A percentile compares a stretch with the other conserved stretches of the same genome.
These are phyloP conservation scores for Colletotrichum agaves DNA, from an alignment of 2,329 filamentous ascomycete species.

Conservation along the genomic window DNA sequence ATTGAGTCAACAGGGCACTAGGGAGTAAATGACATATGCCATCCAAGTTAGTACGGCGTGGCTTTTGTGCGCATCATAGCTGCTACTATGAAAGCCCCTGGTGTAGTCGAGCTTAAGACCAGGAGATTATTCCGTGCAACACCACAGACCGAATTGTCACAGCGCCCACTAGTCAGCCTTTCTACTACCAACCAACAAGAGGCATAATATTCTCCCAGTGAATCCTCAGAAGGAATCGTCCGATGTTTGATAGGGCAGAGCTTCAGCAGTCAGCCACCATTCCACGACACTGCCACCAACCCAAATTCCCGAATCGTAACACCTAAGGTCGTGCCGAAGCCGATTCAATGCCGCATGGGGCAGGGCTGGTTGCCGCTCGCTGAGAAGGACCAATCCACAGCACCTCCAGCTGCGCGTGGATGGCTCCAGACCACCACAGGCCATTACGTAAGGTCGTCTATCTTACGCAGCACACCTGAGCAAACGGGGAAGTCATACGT, in stretches of 20 bases:
- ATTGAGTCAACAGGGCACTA: background rate
- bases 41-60: background rate
- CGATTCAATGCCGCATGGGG: background rate
- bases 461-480: too few species aligned
- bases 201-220: background rate
- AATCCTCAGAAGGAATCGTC: background rate
- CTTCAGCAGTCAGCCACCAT: background rate
- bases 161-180: background rate
- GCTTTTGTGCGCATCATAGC: background rate
- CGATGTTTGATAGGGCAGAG: background rate
- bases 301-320: background rate
- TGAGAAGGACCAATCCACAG: conserved; percentile 22
- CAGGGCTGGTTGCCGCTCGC: background rate
- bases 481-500: conserved; percentile 18
- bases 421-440: background rate
- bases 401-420: conserved; percentile 17
- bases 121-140: background rate
- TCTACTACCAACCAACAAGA: background rate
- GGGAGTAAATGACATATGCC: background rate
- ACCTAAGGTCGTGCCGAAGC: background rate
- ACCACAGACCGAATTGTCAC: conserved; percentile 11
- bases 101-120: background rate
- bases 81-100: background rate
- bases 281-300: background rate
- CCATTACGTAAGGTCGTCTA: conserved; percentile 24